A percentile compares a stretch with the other conserved stretches of the same genome.
Conservation (phyloP, 2,329 filamentous ascomycete species). For the Coniochaeta prunicola region DNA sequence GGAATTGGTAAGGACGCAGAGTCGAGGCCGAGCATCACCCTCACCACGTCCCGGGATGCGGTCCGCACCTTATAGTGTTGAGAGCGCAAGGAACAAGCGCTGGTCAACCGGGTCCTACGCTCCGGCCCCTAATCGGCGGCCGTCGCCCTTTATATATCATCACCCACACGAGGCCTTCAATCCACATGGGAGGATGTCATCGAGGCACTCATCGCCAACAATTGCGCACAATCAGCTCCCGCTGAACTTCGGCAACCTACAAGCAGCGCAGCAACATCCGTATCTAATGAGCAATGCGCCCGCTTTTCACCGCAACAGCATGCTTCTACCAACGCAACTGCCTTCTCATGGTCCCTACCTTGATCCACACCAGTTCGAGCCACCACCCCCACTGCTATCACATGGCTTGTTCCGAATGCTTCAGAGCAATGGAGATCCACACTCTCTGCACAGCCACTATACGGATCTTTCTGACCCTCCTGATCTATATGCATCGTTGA, state of each 20-base stretch:
- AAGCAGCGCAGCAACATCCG: constrained; percentile 46
- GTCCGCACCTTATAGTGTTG: constrained; percentile 64
- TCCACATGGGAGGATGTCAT: constrained; percentile 47
- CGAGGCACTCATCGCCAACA: constrained; percentile 43
- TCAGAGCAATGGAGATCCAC: constrained; percentile 66
- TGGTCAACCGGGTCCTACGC: constrained; percentile 74
- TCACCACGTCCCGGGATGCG: constrained; percentile 62
- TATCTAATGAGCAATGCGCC: constrained; percentile 47
- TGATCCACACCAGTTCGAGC: constrained; percentile 41
- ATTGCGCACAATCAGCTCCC: constrained; percentile 39
- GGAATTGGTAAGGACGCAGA: constrained; percentile 56
- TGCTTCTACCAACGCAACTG: constrained; percentile 51
- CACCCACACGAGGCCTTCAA: constrained; percentile 53
- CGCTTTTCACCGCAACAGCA: constrained; percentile 44
- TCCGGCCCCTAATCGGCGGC: constrained; percentile 45
- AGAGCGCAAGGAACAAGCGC: constrained; percentile 60
- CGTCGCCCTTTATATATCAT: constrained; percentile 56
- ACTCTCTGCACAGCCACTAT: constrained; percentile 62
- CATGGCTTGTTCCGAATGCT: constrained; percentile 68
- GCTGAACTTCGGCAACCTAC: constrained; percentile 47
- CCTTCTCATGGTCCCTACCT: constrained; percentile 35
- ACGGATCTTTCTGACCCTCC: constrained; percentile 68
- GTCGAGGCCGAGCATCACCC: constrained; percentile 63
- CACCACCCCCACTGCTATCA: constrained; percentile 56
- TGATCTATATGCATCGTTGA: constrained; percentile 67